Evolutionary conservation across 495 filamentous ascomycete species (phyloP).

Genomic region (Aspergillus heteromorphus): DNA sequence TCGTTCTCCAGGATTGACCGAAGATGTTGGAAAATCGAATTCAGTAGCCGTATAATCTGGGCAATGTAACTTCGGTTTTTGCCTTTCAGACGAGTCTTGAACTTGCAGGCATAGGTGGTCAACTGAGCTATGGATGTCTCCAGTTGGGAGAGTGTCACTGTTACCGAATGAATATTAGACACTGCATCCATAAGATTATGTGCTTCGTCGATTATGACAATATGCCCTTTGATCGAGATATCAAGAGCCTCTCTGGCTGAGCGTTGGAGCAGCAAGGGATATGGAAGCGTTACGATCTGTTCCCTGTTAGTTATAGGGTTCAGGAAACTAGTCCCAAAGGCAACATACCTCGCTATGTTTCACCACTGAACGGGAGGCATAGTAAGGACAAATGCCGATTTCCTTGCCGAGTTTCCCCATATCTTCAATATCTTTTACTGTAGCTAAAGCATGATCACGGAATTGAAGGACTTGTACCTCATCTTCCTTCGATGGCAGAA

Average conservation of each 20-base stretch:
- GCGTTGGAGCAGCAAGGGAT: constrained; percentile 83
- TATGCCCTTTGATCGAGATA: constrained; percentile 77
- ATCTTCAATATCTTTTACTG: constrained; percentile 90
- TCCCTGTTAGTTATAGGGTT: constrained; percentile 10
- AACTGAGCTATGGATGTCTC: constrained; percentile 67
- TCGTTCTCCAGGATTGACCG: constrained; percentile 37
- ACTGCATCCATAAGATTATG: constrained; percentile 98
- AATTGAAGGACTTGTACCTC: constrained; percentile 70
- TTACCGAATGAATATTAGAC: constrained; percentile 75
- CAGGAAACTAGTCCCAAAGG: background rate
- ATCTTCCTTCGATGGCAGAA: constrained; percentile 71
- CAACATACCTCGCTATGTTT: constrained; percentile 65
- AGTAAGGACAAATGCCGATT: constrained; percentile 88
- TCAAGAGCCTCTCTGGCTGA: constrained; percentile 84
- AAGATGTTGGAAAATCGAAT: constrained; percentile 66
- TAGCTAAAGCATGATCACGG: constrained; percentile 81
- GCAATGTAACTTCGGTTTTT: constrained; percentile 91
- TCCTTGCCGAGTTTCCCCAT: constrained; percentile 70
- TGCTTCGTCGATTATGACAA: constrained; percentile 93
- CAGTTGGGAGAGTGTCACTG: constrained; percentile 67
- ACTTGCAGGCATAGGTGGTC: constrained; percentile 77
- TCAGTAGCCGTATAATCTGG: constrained; percentile 74
- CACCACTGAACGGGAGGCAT: constrained; percentile 79
- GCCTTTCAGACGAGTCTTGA: constrained; percentile 80
- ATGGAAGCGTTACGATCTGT: constrained; percentile 89